phyloP scores from a whole-genome alignment of 805 yeast genomes.

The Starmerella sirachaensis region DNA sequence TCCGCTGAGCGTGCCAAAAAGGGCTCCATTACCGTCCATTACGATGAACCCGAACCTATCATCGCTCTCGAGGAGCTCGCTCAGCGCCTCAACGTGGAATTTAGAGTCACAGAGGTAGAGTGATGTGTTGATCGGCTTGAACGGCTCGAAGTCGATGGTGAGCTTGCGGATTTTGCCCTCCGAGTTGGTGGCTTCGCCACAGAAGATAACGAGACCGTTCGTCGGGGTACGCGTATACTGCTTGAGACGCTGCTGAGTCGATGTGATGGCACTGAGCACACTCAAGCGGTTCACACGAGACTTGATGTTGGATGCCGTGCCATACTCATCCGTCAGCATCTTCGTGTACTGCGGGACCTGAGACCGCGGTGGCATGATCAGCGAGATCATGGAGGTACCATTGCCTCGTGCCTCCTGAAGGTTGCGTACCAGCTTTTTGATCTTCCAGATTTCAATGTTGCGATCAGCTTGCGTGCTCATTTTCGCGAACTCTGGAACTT shows the following conservation, averaged over 20 bases:
- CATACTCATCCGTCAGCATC: slow-evolving; percentile 95
- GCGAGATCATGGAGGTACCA: slow-evolving; percentile 97
- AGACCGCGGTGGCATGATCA: slow-evolving; percentile 89
- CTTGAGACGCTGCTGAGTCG: slow-evolving; percentile 94
- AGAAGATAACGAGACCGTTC: slow-evolving; percentile 89
- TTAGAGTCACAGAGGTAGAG: slow-evolving; percentile 92
- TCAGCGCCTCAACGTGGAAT: slow-evolving; percentile 93
- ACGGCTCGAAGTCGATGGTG: slow-evolving; percentile 95
- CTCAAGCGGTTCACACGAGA: slow-evolving; percentile 95
- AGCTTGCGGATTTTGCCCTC: slow-evolving; percentile 97
- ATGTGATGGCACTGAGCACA: slow-evolving; percentile 91
- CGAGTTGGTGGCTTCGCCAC: slow-evolving; percentile 96
- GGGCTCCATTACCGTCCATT: slow-evolving; percentile 99
- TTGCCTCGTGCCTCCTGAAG: slow-evolving; percentile 91
- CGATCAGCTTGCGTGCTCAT: slow-evolving; percentile 68
- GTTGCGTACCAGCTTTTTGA: slow-evolving; percentile 81
- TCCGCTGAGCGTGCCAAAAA: slow-evolving; percentile 91
- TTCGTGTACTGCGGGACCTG: slow-evolving; percentile 80
- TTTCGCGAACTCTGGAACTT: background rate
- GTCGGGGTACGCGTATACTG: slow-evolving; percentile 80
- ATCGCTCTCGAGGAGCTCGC: slow-evolving; percentile 88
- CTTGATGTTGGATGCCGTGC: slow-evolving; percentile 96
- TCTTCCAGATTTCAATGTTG: slow-evolving; percentile 98
- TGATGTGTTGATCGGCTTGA: slow-evolving; percentile 97
- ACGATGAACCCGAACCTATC: slow-evolving; percentile 95